Evolutionary conservation across 1,139 yeast species (phyloP).

Genomic region (Zygosaccharomyces sapae): DNA sequence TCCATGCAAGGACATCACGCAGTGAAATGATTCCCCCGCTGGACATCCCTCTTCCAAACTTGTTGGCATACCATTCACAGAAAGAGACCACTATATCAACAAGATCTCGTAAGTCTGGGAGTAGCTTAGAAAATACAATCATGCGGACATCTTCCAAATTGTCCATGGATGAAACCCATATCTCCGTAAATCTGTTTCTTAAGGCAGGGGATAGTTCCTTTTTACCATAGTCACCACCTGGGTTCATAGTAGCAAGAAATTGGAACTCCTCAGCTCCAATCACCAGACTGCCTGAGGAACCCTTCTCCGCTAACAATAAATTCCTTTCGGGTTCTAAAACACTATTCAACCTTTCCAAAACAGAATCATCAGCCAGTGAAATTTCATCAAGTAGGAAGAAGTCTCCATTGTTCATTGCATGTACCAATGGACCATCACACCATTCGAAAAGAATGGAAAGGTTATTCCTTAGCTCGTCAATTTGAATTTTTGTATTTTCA

Average conservation of each 20-base stretch:
- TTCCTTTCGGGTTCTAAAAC: constrained; percentile 93
- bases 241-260: constrained; percentile 97
- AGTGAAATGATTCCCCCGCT: constrained; percentile 80
- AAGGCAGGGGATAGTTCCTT: constrained; percentile 96
- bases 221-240: constrained; percentile 99
- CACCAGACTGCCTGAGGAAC: constrained; percentile 64
- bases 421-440: constrained; percentile 90
- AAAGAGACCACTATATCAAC: constrained; percentile 61
- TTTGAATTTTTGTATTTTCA: constrained; percentile 26
- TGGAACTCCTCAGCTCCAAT: constrained; percentile 68
- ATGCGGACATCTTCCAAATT: constrained; percentile 76
- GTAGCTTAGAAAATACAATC: constrained; percentile 60
- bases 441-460: constrained; percentile 76
- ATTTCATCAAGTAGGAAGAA: constrained; percentile 90
- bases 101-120: constrained; percentile 35
- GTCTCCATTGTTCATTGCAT: constrained; percentile 73
- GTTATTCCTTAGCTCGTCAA: constrained; percentile 40
- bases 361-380: constrained; percentile 96
- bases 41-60: constrained; percentile 69
- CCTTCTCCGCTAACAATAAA: constrained; percentile 83
- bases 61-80: constrained; percentile 75
- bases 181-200: constrained; percentile 94
- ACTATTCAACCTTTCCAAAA: constrained; percentile 86
- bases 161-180: constrained; percentile 99
- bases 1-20: constrained; percentile 94